phyloP scores from a whole-genome alignment of 192 early-diverging fungal species.

The Backusella mclennaniae region DNA sequence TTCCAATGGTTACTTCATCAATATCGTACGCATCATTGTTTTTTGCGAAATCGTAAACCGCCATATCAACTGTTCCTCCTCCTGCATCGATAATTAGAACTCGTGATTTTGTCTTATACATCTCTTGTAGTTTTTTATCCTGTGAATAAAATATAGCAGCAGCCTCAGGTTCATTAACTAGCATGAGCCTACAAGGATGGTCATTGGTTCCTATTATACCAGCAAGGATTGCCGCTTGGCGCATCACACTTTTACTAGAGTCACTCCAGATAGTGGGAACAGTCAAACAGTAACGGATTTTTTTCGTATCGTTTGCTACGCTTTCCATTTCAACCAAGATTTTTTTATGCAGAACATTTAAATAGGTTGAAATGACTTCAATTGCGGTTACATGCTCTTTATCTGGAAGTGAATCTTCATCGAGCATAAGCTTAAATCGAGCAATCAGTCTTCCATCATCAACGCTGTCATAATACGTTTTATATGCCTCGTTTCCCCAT shows the following conservation, averaged over 20 bases:
- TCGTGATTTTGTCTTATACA: constrained; percentile 32
- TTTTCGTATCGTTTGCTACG: not conserved
- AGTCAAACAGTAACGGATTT: constrained; percentile 44
- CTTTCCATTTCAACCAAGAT: not conserved
- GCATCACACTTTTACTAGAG: constrained; percentile 47
- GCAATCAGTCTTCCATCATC: constrained; percentile 23
- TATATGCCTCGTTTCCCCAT: constrained; percentile 41
- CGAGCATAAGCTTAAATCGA: not conserved
- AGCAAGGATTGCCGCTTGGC: constrained; percentile 50
- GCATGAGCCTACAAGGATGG: constrained; percentile 45
- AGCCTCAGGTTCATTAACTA: constrained; percentile 46
- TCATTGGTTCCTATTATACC: constrained; percentile 42
- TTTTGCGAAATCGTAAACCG: constrained; percentile 33
- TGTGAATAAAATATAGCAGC: constrained; percentile 51
- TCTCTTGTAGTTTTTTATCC: constrained; percentile 36
- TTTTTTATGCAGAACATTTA: not conserved
- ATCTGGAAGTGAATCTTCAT: not conserved
- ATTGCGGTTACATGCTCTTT: constrained; percentile 31
- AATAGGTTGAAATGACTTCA: constrained; percentile 13
- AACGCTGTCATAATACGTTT: constrained; percentile 26
- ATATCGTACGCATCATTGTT: not conserved
- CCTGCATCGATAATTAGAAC: constrained; percentile 46
- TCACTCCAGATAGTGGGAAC: constrained; percentile 57
- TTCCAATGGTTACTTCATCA: constrained; percentile 37
- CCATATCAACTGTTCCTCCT: constrained; percentile 44